phyloP scores from a whole-genome alignment of 768 basidiomycete genomes.

The Leucogyrophana mollusca region DNA sequence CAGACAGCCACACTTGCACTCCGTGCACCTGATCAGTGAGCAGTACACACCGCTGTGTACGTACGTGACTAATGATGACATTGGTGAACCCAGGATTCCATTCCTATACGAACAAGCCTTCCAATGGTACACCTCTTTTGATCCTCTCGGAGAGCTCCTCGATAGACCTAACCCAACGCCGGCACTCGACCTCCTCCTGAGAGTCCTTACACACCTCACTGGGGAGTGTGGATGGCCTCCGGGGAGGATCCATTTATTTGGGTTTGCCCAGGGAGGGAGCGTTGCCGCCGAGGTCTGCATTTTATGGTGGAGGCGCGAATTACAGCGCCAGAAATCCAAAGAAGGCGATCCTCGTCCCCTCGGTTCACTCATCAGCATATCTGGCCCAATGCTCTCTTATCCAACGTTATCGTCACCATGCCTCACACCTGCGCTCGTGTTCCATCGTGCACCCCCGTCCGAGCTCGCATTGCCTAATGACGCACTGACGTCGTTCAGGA shows the following conservation, averaged over 20 bases:
- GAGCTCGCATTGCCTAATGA: constrained; percentile 42
- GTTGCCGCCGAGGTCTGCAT: constrained; percentile 70
- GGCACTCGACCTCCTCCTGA: constrained; percentile 55
- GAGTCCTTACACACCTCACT: constrained; percentile 55
- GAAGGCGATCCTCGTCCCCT: constrained; percentile 33
- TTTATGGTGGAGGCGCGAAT: constrained; percentile 48
- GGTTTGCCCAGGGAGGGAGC: constrained; percentile 85
- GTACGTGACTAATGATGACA: background rate
- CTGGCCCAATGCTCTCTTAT: constrained; percentile 76
- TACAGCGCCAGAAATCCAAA: constrained; percentile 8
- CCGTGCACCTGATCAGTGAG: constrained; percentile 75
- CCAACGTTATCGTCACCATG: constrained; percentile 56
- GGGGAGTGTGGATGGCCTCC: constrained; percentile 64
- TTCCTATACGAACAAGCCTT: constrained; percentile 44
- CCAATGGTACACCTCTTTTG: constrained; percentile 87
- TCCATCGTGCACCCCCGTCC: constrained; percentile 51
- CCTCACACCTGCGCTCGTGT: constrained; percentile 62
- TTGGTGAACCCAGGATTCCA: background rate
- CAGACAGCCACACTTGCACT: constrained; percentile 86
- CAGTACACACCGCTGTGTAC: constrained; percentile 1
- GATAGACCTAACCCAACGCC: constrained; percentile 69
- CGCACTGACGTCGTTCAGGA: constrained; percentile 53
- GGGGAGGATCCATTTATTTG: constrained; percentile 78
- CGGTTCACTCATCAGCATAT: constrained; percentile 67
- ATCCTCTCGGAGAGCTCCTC: constrained; percentile 72